These are phyloP conservation scores for Hordeum pubiflorum DNA, from an alignment of 202 grass and related monocot species.

Conservation along the genomic window DNA sequence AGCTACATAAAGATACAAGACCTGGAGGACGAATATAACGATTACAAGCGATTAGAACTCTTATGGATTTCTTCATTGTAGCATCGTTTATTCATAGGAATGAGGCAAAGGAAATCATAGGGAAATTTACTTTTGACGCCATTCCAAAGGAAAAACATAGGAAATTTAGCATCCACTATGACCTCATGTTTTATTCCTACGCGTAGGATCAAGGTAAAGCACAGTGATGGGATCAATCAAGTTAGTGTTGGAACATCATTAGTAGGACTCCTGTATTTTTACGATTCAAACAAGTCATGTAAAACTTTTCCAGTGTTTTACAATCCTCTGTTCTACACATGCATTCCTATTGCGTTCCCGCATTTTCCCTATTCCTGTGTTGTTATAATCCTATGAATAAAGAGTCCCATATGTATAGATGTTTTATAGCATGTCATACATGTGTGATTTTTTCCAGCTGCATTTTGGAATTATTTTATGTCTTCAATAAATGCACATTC, in stretches of 20 bases:
- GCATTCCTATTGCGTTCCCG: neutral
- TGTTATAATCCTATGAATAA: neutral
- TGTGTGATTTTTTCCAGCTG: neutral
- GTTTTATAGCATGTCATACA: neutral
- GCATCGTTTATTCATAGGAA: neutral
- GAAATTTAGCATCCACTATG: neutral
- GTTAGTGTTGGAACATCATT: neutral
- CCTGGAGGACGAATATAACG: neutral
- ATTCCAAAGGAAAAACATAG: neutral
- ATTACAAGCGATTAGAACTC: neutral
- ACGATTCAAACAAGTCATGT: too few species aligned
- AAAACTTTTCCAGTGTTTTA: too few species aligned
- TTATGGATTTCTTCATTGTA: neutral
- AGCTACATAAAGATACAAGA: neutral
- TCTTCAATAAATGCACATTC: slow-evolving; percentile 10
- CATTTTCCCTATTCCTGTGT: neutral
- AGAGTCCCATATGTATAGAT: neutral
- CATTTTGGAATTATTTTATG: slow-evolving; percentile 5
- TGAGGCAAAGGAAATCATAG: neutral
- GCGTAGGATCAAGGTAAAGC: neutral
- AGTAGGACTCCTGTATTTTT: too few species aligned
- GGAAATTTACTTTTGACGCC: neutral
- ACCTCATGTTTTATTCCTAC: neutral
- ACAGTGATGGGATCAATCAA: neutral
- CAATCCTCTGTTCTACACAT: neutral